Percentiles rank a stretch among this genome's conserved stretches.
These are phyloP conservation scores for Cyamopsis tetragonoloba DNA, from an alignment of 306 rosid species.

Conservation along the genomic window DNA sequence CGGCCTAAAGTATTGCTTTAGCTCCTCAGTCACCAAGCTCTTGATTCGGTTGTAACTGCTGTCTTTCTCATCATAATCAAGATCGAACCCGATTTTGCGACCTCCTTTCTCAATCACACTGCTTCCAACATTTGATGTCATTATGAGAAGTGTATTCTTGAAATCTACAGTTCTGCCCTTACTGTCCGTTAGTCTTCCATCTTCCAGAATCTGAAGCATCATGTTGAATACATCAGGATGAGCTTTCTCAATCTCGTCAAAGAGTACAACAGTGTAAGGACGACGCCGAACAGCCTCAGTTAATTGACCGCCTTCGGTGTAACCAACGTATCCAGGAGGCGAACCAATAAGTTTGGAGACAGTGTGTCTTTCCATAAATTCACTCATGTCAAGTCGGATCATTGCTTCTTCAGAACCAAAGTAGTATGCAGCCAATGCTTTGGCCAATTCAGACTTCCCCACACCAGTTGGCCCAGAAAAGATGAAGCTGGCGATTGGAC, in stretches of 20 bases:
- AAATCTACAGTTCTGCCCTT: conserved; percentile 96
- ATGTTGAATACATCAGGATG: conserved; percentile 98
- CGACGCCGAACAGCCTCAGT: conserved; percentile 98
- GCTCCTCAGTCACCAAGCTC: conserved; percentile 95
- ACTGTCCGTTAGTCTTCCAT: conserved; percentile 91
- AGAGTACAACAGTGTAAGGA: conserved; percentile 90
- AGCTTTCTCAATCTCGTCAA: conserved; percentile 98
- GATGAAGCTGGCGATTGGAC: conserved; percentile 98
- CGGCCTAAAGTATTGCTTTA: conserved; percentile 89
- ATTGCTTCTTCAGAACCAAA: conserved; percentile 97
- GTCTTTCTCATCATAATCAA: conserved; percentile 90
- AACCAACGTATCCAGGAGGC: conserved; percentile 98
- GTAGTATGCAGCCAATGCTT: conserved; percentile 93
- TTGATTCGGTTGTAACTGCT: conserved; percentile 87
- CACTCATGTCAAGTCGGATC: conserved; percentile 99
- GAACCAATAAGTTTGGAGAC: conserved; percentile 97
- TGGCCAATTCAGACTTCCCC: conserved; percentile 96
- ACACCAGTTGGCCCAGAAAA: conserved; percentile 99
- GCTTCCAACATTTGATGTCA: conserved; percentile 98
- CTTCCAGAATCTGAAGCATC: conserved; percentile 99
- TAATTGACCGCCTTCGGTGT: conserved; percentile 97
- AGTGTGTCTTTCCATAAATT: conserved; percentile 96
- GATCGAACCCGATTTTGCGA: conserved; percentile 77
- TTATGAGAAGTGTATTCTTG: conserved; percentile 89
- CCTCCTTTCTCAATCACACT: conserved; percentile 98